These are phyloP conservation scores for Tetraselmis striata DNA, from an alignment of 139 green algal species.

Conservation along the genomic window DNA sequence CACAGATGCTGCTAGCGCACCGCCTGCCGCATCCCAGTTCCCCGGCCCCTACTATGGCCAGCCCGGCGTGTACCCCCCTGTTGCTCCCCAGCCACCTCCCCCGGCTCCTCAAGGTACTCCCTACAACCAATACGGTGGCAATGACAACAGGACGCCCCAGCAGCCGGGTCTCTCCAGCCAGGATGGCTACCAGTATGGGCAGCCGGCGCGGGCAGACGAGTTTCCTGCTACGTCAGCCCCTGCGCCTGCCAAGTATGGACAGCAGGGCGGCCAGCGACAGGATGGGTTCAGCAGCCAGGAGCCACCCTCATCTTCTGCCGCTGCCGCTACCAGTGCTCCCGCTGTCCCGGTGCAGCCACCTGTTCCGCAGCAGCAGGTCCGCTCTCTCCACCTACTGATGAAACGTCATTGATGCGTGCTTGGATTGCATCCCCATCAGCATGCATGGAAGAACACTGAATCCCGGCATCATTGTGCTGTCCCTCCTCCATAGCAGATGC, in stretches of 20 bases:
- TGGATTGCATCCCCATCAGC: too few species aligned
- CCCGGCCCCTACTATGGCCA: not conserved
- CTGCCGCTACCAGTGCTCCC: not conserved
- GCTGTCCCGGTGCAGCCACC: not conserved
- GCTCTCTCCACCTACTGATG: too few species aligned
- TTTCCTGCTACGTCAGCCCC: not conserved
- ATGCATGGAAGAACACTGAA: too few species aligned
- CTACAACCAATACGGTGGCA: not conserved
- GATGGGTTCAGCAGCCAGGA: not conserved
- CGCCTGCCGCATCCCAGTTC: not conserved
- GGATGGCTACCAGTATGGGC: not conserved
- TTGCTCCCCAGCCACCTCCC: not conserved
- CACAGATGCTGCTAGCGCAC: not conserved
- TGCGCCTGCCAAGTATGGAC: not conserved
- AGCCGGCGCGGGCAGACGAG: not conserved
- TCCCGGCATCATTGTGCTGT: too few species aligned
- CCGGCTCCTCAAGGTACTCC: not conserved
- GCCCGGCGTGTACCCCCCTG: not conserved
- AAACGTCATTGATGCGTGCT: too few species aligned
- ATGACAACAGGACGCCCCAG: not conserved
- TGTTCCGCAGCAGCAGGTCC: not conserved
- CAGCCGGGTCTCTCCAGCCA: not conserved
- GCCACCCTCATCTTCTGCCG: not conserved
- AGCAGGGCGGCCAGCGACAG: not conserved
- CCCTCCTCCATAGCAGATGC: not conserved